These are phyloP conservation scores for Excoecaria cochinchinensis DNA, from an alignment of 345 rosid genomes.

Conservation along the genomic window DNA sequence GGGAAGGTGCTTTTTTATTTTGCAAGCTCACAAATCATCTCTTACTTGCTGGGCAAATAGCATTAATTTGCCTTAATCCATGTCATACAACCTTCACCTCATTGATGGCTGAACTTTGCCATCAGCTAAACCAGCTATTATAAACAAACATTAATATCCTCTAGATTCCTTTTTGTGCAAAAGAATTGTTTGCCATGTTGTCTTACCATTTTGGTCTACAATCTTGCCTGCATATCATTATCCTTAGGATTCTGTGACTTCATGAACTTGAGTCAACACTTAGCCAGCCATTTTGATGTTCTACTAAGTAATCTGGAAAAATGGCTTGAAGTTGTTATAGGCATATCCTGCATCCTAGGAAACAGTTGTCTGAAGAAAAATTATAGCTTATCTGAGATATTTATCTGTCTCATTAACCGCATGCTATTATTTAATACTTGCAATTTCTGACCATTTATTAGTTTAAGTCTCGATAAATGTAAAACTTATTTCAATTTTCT, in stretches of 20 bases:
- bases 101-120: neutral
- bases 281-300: neutral
- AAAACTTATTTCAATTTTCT: neutral
- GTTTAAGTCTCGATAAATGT: neutral
- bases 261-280: neutral
- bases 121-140: neutral
- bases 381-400: neutral
- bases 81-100: neutral
- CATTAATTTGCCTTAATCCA: neutral
- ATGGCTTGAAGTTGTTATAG: neutral
- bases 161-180: neutral
- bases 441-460: neutral
- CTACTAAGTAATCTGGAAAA: neutral
- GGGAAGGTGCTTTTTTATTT: slow-evolving; percentile 61
- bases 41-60: neutral
- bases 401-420: neutral
- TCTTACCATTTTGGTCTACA: neutral
- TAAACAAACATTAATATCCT: neutral
- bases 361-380: neutral
- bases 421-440: neutral
- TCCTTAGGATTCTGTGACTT: neutral
- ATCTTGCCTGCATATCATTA: neutral
- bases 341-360: neutral
- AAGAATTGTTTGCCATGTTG: neutral
- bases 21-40: neutral